Evolutionary conservation across 257 asterid genomes (phyloP).

Genomic region (Nicotiana otophora): DNA sequence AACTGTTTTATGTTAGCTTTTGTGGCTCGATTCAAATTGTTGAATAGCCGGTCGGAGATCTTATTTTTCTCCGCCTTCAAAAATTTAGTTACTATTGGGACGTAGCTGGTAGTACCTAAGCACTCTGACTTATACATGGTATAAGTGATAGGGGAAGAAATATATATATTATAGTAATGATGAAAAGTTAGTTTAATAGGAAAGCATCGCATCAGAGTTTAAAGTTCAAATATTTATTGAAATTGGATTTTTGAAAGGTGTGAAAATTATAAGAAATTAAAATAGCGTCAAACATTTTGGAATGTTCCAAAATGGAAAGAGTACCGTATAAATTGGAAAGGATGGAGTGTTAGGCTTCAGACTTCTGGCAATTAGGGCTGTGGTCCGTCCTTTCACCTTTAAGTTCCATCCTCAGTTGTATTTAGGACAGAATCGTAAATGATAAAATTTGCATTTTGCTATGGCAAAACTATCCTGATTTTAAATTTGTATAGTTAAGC

Average conservation of each 20-base stretch:
- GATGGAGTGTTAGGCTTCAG: neutral
- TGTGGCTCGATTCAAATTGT: neutral
- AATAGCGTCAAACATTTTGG: too few species aligned
- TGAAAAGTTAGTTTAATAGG: neutral
- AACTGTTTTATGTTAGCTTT: neutral
- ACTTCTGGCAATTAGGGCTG: neutral
- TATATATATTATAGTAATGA: too few species aligned
- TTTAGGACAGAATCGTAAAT: neutral
- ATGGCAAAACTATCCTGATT: neutral
- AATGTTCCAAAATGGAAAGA: too few species aligned
- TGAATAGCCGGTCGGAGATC: neutral
- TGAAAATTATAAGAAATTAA: neutral
- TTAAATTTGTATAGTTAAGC: neutral
- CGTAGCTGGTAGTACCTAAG: neutral
- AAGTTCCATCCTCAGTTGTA: neutral
- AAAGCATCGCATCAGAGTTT: neutral
- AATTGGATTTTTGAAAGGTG: neutral
- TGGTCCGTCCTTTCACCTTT: neutral
- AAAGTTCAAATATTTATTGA: neutral
- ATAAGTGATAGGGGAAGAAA: neutral
- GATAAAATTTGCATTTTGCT: neutral
- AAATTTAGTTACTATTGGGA: neutral
- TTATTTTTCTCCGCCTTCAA: neutral
- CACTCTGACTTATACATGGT: neutral
- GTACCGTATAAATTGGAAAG: neutral